These are phyloP conservation scores for Leccinum truebloodii DNA, from an alignment of 768 basidiomycete genomes.

Conservation along the genomic window DNA sequence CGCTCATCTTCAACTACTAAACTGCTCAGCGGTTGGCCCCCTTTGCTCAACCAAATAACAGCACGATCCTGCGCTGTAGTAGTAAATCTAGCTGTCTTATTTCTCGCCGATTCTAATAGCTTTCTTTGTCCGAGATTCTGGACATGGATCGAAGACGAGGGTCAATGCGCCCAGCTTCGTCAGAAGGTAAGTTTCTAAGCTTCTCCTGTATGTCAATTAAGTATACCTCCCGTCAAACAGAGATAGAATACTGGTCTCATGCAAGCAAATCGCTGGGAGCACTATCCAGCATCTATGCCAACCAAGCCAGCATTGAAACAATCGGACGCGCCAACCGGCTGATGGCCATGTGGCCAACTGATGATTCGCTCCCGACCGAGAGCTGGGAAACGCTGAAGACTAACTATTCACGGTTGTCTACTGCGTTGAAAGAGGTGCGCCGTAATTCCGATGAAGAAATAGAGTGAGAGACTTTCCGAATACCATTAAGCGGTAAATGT, in stretches of 20 bases:
- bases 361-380: conserved; percentile 68
- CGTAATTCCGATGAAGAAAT: conserved; percentile 59
- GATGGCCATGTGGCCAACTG: conserved; percentile 69
- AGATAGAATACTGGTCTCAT: conserved; percentile 49
- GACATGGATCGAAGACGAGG: conserved; percentile 70
- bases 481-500: conserved; percentile 10
- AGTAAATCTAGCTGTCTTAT: conserved; percentile 4
- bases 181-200: conserved; percentile 61
- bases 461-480: conserved; percentile 44
- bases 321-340: conserved; percentile 74
- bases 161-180: conserved; percentile 64
- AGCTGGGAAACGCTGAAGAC: conserved; percentile 64
- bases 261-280: conserved; percentile 58
- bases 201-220: conserved; percentile 12
- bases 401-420: conserved; percentile 59
- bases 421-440: conserved; percentile 65
- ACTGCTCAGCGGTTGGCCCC: neutral
- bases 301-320: conserved; percentile 51
- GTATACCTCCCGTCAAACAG: conserved; percentile 38
- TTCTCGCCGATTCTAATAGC: neutral
- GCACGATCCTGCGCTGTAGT: conserved; percentile 2
- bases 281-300: conserved; percentile 55
- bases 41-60: neutral
- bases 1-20: neutral
- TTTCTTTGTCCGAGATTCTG: neutral